Conservation (phyloP, 345 rosid genomes). For the Acer saccharum region DNA sequence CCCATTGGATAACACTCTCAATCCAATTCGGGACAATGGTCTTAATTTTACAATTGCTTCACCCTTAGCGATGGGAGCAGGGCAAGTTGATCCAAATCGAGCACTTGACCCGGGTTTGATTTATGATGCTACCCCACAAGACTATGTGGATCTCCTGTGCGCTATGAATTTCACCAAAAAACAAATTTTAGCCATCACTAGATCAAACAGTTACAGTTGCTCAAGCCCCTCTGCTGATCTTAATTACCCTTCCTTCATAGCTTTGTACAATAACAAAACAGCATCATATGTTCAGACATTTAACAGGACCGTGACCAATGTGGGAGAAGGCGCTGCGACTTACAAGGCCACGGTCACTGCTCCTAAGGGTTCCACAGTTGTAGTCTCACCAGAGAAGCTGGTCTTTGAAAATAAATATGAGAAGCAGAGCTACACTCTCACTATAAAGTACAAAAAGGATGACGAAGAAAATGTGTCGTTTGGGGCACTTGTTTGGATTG, state of each 20-base stretch:
- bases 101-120: conserved; percentile 52
- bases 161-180: conserved; percentile 39
- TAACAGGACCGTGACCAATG: conserved; percentile 40
- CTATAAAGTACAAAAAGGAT: conserved; percentile 16
- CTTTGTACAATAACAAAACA: conserved; percentile 24
- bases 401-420: conserved; percentile 29
- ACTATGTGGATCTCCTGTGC: conserved; percentile 42
- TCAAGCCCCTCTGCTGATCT: conserved; percentile 36
- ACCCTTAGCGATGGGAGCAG: conserved; percentile 50
- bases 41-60: conserved; percentile 25
- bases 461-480: conserved; percentile 19
- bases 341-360: conserved; percentile 31
- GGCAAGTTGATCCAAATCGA: conserved; percentile 40
- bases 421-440: conserved; percentile 25
- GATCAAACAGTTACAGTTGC: conserved; percentile 35
- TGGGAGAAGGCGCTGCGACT: conserved; percentile 34
- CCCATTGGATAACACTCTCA: conserved; percentile 33
- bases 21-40: conserved; percentile 34
- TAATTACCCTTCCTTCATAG: conserved; percentile 48
- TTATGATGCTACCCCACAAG: conserved; percentile 47
- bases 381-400: conserved; percentile 29
- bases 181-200: conserved; percentile 41
- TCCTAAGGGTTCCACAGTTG: conserved; percentile 23
- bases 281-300: conserved; percentile 12
- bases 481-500: conserved; percentile 44